Conservation (phyloP, 345 rosid genomes). For the Eutrema japonicum region DNA sequence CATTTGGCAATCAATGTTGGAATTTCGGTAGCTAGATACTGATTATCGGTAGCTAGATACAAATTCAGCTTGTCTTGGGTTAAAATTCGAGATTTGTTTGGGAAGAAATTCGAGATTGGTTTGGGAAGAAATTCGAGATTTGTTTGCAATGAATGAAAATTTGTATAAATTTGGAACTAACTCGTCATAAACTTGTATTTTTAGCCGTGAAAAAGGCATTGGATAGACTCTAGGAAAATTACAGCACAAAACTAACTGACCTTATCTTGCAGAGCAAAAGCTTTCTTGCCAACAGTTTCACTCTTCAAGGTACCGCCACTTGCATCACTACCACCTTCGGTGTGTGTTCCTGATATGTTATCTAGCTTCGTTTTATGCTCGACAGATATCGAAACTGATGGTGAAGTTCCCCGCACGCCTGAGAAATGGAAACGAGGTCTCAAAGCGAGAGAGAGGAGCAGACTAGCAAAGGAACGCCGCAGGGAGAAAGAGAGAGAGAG, state of each 20-base stretch:
- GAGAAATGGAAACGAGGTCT: no score
- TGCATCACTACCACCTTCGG: conserved; percentile 51
- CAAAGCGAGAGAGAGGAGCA: no score
- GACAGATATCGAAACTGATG: conserved; percentile 42
- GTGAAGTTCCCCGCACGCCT: conserved; percentile 3
- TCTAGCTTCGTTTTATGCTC: conserved; percentile 51
- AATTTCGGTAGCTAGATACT: no score
- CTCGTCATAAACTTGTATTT: not conserved
- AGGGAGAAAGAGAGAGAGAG: no score
- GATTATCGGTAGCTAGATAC: no score
- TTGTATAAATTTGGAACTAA: no score
- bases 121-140: no score
- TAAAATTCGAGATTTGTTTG: no score
- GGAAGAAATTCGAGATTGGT: no score
- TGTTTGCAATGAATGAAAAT: no score
- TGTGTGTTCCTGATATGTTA: conserved; percentile 47
- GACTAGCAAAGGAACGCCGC: no score
- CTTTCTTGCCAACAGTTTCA: conserved; percentile 75
- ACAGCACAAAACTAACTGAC: conserved; percentile 45
- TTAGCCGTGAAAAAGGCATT: not conserved
- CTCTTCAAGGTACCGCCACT: conserved; percentile 56
- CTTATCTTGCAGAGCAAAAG: conserved; percentile 96
- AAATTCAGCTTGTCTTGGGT: no score
- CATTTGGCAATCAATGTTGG: not conserved
- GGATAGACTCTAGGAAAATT: not conserved